Conservation (phyloP, 108 stramenopile genomes). For the Nitzschia sp. region DNA sequence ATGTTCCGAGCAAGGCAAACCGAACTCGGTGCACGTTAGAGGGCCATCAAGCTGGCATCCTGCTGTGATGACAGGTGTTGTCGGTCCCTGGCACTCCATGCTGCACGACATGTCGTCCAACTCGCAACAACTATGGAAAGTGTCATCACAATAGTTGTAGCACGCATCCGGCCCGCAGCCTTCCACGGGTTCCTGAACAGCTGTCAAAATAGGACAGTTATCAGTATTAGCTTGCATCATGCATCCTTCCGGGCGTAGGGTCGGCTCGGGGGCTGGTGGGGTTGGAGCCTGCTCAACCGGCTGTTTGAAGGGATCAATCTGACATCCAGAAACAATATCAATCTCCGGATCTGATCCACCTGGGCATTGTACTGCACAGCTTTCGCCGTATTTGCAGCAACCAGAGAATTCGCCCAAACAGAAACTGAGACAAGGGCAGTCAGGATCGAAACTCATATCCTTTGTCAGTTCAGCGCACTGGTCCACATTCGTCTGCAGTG, state of each 20-base stretch:
- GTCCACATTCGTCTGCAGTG: slow-evolving; percentile 4
- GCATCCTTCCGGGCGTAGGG: neutral
- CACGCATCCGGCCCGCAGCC: neutral
- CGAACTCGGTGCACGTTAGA: neutral
- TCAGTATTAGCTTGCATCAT: neutral
- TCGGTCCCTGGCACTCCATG: neutral
- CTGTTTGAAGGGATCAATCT: slow-evolving; percentile 11
- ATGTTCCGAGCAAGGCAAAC: neutral
- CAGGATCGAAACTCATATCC: neutral
- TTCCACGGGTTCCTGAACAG: neutral
- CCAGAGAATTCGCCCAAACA: neutral
- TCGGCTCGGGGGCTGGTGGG: neutral
- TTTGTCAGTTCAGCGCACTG: slow-evolving; percentile 2
- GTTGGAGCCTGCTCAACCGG: neutral
- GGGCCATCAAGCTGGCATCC: neutral
- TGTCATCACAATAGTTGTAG: slow-evolving; percentile 3
- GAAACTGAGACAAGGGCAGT: slow-evolving; percentile 5
- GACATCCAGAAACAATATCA: slow-evolving; percentile 10
- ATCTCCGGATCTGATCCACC: neutral
- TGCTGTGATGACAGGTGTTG: neutral
- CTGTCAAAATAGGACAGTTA: neutral
- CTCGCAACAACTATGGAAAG: neutral
- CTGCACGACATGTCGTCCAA: slow-evolving; percentile 4
- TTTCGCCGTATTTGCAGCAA: slow-evolving; percentile 3
- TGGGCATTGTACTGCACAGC: slow-evolving; percentile 2